phyloP scores from a whole-genome alignment of 805 yeast species.

The Zygotorulaspora danielsina region DNA sequence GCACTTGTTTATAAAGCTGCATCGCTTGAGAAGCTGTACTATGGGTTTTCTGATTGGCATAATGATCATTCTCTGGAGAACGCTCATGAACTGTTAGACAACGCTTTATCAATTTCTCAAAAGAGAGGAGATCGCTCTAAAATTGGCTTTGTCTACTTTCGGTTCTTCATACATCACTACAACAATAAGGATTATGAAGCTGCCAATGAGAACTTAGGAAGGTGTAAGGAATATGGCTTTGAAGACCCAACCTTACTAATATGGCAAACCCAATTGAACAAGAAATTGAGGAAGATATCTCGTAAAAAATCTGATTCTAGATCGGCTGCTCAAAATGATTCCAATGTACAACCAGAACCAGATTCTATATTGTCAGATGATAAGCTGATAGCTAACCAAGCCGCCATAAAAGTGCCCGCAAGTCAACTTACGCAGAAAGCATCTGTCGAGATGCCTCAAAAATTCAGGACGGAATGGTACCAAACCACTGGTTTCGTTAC shows the following conservation, averaged over 20 bases:
- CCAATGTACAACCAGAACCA: not conserved
- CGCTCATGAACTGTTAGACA: slow-evolving; percentile 31
- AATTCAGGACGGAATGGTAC: slow-evolving; percentile 62
- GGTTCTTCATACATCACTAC: slow-evolving; percentile 47
- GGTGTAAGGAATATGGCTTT: slow-evolving; percentile 42
- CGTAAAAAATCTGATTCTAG: slow-evolving; percentile 6
- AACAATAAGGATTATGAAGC: slow-evolving; percentile 39
- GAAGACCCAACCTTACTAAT: slow-evolving; percentile 45
- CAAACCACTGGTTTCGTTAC: slow-evolving; percentile 57
- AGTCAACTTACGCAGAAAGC: not conserved
- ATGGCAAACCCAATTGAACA: slow-evolving; percentile 38
- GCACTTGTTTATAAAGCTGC: slow-evolving; percentile 49
- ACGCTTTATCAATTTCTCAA: slow-evolving; percentile 45
- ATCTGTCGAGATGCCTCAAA: slow-evolving; percentile 1
- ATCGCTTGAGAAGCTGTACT: slow-evolving; percentile 43
- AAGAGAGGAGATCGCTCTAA: slow-evolving; percentile 44
- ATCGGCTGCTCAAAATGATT: not conserved
- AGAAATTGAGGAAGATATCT: slow-evolving; percentile 18
- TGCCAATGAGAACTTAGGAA: slow-evolving; percentile 42
- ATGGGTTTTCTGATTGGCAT: slow-evolving; percentile 40
- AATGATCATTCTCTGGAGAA: slow-evolving; percentile 42
- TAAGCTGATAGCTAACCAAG: not conserved
- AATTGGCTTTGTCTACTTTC: slow-evolving; percentile 46
- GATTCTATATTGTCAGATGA: not conserved
- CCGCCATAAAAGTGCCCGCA: not conserved